Evolutionary conservation across 2,329 filamentous ascomycete genomes (phyloP).

Genomic region (Podosphaera xanthii): DNA sequence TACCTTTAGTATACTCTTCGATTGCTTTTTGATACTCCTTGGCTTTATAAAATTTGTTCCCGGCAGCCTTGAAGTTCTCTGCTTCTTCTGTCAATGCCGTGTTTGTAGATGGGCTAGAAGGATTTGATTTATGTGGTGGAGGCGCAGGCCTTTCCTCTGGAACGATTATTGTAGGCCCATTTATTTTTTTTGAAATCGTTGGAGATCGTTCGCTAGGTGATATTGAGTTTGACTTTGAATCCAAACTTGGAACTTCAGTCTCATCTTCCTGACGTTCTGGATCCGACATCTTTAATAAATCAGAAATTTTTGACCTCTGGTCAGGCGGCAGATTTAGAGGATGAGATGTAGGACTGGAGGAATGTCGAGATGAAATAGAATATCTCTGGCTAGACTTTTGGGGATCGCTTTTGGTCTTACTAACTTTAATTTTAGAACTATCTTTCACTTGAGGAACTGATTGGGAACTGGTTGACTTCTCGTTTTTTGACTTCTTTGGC

Average conservation of each 20-base stretch:
- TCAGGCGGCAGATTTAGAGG: conserved; percentile 80
- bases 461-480: conserved; percentile 7
- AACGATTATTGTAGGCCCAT: conserved; percentile 12
- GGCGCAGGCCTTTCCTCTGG: conserved; percentile 33
- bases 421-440: conserved; percentile 9
- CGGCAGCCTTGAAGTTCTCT: conserved; percentile 74
- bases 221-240: conserved; percentile 11
- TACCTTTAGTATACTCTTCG: conserved; percentile 87
- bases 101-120: conserved; percentile 31
- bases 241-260: conserved; percentile 28
- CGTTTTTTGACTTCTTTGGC: conserved; percentile 14
- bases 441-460: conserved; percentile 15
- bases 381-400: conserved; percentile 11
- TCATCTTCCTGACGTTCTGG: conserved; percentile 54
- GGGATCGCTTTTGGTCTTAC: conserved; percentile 13
- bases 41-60: conserved; percentile 94
- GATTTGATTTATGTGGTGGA: conserved; percentile 47
- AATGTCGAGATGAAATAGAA: conserved; percentile 10
- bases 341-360: conserved; percentile 44
- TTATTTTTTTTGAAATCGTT: conserved; percentile 16
- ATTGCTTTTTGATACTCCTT: conserved; percentile 75
- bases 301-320: conserved; percentile 56
- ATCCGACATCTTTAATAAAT: conserved; percentile 35
- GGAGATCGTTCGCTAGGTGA: background rate
- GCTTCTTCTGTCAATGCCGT: conserved; percentile 39